phyloP scores from a whole-genome alignment of 2,329 filamentous ascomycete genomes.

The Fusarium sterilihyphosum region DNA sequence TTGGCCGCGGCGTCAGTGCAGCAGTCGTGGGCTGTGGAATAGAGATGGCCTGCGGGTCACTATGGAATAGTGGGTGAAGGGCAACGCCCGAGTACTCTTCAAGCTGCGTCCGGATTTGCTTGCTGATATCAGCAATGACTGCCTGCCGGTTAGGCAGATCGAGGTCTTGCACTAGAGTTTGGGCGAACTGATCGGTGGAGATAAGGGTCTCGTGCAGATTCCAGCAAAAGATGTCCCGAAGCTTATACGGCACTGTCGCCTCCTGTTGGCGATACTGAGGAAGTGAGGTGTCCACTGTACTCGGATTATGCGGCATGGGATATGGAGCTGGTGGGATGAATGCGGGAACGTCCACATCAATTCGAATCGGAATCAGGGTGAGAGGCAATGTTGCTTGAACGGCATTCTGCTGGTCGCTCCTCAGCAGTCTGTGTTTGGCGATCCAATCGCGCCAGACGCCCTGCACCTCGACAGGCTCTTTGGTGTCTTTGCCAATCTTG shows the following conservation, averaged over 20 bases:
- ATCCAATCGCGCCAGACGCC: constrained; percentile 97
- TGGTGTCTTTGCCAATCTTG: constrained; percentile 85
- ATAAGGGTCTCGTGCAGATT: constrained; percentile 94
- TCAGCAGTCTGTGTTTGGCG: constrained; percentile 71
- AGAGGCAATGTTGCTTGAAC: constrained; percentile 81
- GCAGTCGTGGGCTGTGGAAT: constrained; percentile 32
- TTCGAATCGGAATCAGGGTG: constrained; percentile 93
- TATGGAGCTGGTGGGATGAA: constrained; percentile 75
- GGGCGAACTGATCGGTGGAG: constrained; percentile 96
- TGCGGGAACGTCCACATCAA: constrained; percentile 90
- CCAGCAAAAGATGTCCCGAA: constrained; percentile 97
- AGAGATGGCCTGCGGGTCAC: constrained; percentile 51
- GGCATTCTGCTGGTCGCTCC: constrained; percentile 68
- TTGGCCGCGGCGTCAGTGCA: constrained; percentile 44
- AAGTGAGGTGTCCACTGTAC: constrained; percentile 73
- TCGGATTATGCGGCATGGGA: constrained; percentile 67
- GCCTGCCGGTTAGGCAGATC: constrained; percentile 81
- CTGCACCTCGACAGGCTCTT: constrained; percentile 82
- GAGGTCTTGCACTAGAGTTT: constrained; percentile 87
- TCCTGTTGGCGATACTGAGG: constrained; percentile 85
- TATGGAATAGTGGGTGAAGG: constrained; percentile 90
- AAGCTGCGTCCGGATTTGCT: constrained; percentile 92
- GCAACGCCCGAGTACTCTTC: constrained; percentile 97
- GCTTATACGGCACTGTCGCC: constrained; percentile 81
- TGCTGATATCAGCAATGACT: constrained; percentile 84